A percentile compares a stretch with the other conserved stretches of the same genome.
Evolutionary conservation across 2,329 filamentous ascomycete genomes (phyloP).

Genomic region (Dactylonectria macrodidyma): DNA sequence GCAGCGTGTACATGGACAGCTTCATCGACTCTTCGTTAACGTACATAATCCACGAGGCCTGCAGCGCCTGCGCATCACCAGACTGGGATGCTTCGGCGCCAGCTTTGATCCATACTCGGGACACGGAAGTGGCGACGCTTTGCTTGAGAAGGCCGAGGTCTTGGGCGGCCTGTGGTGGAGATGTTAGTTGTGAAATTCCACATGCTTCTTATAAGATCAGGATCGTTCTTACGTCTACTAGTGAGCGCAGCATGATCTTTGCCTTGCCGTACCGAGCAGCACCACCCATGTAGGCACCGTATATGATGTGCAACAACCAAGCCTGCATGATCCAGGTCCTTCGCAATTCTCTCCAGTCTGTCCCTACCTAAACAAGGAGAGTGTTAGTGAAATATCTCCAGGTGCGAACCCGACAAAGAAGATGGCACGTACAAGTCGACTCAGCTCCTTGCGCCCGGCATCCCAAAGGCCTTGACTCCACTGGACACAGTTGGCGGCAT

Average conservation of each 20-base stretch:
- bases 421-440: slow-evolving; percentile 7
- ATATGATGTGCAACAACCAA: slow-evolving; percentile 50
- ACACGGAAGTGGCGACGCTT: slow-evolving; percentile 40
- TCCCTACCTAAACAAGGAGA: slow-evolving; percentile 38
- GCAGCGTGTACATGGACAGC: slow-evolving; percentile 47
- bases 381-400: not conserved
- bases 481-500: slow-evolving; percentile 12
- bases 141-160: slow-evolving; percentile 48
- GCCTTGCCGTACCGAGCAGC: slow-evolving; percentile 43
- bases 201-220: not conserved
- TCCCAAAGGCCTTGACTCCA: slow-evolving; percentile 39
- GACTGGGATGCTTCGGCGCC: not conserved
- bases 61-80: slow-evolving; percentile 32
- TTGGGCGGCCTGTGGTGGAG: slow-evolving; percentile 35
- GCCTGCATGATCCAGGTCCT: slow-evolving; percentile 48
- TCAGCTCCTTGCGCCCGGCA: slow-evolving; percentile 31
- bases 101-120: slow-evolving; percentile 23
- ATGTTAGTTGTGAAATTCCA: not conserved
- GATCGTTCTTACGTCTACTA: slow-evolving; percentile 45
- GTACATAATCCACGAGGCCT: slow-evolving; percentile 46
- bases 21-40: slow-evolving; percentile 51
- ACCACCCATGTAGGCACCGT: slow-evolving; percentile 49
- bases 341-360: slow-evolving; percentile 42
- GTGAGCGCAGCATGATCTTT: slow-evolving; percentile 46
- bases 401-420: too few relatives aligned